Base-by-base conservation (phyloP, 495 filamentous ascomycete species). In the Xylaria longipes region DNA sequence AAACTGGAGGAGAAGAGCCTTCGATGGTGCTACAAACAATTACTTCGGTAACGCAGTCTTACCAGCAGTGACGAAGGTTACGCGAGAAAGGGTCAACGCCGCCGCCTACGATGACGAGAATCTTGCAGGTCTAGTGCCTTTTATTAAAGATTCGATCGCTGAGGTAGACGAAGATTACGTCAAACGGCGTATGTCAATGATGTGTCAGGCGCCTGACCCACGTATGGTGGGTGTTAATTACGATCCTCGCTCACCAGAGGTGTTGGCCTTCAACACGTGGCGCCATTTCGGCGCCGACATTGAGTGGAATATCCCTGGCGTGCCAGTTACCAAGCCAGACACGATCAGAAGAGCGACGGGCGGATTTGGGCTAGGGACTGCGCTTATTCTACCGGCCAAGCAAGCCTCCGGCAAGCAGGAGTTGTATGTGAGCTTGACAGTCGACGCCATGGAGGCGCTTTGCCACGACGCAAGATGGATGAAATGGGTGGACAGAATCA, bases 11-110 rank as follows among this genome's bases (percentile, higher is more conserved):
- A 72, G 69, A 43, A 75, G 78, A 52, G 77, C 75, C 12, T 79
- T 79, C 45, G 61, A 63, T n/a, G 78, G 71, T 48, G 75, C 73
- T 14, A 76, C 75, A 43, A 70, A 76, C 15, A 78, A 79, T 69
- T 79, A 80, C 70, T 80, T 79, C 62, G 78, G 78, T 5, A 80
- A 80, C 54, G 78, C 78, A 27, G 77, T 77, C 11, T 57, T 78
- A 27, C 72, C 79, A 37, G 65, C 69, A 1, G 56, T 82, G 54
- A 75, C 78, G 31, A 68, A 77, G 45, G 65, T 65, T 31, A 1
- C 75, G 52, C 67, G 74, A 60, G 50, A 71, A 5, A 57, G 71
- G 20, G 65, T 75, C 35, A 46, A 68, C 48, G 27, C 75, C 1
- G 76, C 78, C 0, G 73, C 71, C 67, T 35, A 74, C 66, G 68